Conservation (phyloP, 768 basidiomycete genomes). For the Serendipita vermifera region DNA sequence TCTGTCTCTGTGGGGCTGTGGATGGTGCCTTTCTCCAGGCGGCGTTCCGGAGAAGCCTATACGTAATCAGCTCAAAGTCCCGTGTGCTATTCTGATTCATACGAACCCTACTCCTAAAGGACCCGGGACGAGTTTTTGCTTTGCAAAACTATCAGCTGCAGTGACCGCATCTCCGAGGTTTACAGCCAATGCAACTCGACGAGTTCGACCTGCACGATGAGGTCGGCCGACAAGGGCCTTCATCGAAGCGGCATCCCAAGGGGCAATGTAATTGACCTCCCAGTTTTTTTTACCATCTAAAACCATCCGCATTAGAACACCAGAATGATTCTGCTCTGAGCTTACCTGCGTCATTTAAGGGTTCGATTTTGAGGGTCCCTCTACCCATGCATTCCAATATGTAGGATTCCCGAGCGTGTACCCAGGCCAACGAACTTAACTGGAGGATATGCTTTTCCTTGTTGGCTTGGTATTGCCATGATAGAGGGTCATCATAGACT, state of each 20-base stretch:
- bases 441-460: slow-evolving; percentile 37
- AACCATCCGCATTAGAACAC: neutral
- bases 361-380: slow-evolving; percentile 55
- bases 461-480: slow-evolving; percentile 26
- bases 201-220: slow-evolving; percentile 44
- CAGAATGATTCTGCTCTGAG: slow-evolving; percentile 18
- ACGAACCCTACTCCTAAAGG: slow-evolving; percentile 38
- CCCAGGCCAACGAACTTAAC: slow-evolving; percentile 59
- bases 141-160: slow-evolving; percentile 57
- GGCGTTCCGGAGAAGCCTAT: slow-evolving; percentile 49
- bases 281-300: slow-evolving; percentile 25
- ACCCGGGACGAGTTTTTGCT: slow-evolving; percentile 41
- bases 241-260: slow-evolving; percentile 33
- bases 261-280: slow-evolving; percentile 44
- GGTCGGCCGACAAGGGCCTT: slow-evolving; percentile 15
- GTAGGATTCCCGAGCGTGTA: slow-evolving; percentile 54
- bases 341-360: slow-evolving; percentile 23
- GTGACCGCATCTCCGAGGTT: slow-evolving; percentile 47
- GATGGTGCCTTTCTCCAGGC: slow-evolving; percentile 54
- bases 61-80: neutral
- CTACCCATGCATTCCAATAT: slow-evolving; percentile 63
- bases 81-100: neutral
- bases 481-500: slow-evolving; percentile 66
- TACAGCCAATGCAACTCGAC: slow-evolving; percentile 40
- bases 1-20: slow-evolving; percentile 43